Percentiles rank a stretch among this genome's conserved stretches.
Evolutionary conservation across 306 rosid species (phyloP).

Genomic region (Trifolium repens): DNA sequence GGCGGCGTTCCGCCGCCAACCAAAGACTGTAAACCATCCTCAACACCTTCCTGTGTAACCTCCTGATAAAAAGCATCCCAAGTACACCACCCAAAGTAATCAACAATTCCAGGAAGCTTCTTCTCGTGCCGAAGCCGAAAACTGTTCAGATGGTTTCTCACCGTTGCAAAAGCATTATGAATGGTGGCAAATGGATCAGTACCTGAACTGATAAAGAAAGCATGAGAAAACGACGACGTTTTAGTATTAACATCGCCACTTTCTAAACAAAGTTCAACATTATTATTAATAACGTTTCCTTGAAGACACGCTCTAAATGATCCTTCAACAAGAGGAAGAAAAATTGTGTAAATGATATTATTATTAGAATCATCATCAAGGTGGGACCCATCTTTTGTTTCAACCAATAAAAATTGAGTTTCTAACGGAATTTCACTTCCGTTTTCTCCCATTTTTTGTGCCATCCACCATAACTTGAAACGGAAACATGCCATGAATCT

Average conservation of each 20-base stretch:
- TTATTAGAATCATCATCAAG: slow-evolving; percentile 47
- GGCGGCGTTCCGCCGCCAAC: slow-evolving; percentile 74
- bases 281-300: slow-evolving; percentile 56
- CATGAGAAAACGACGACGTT: slow-evolving; percentile 67
- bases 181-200: slow-evolving; percentile 73
- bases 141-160: slow-evolving; percentile 60
- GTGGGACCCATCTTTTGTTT: slow-evolving; percentile 76
- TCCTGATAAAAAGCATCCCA: slow-evolving; percentile 95
- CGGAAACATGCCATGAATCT: slow-evolving; percentile 85
- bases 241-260: slow-evolving; percentile 74
- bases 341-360: slow-evolving; percentile 64
- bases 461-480: slow-evolving; percentile 99
- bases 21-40: slow-evolving; percentile 65
- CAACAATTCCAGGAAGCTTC: slow-evolving; percentile 73
- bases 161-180: slow-evolving; percentile 62
- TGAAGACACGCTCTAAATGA: slow-evolving; percentile 78
- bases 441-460: slow-evolving; percentile 83
- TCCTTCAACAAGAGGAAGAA: slow-evolving; percentile 81
- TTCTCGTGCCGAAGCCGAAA: slow-evolving; percentile 87
- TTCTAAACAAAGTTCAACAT: slow-evolving; percentile 79
- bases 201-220: slow-evolving; percentile 68
- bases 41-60: slow-evolving; percentile 86
- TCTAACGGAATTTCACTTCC: slow-evolving; percentile 81
- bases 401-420: slow-evolving; percentile 81
- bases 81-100: slow-evolving; percentile 90